Base-by-base conservation (phyloP, 1,139 yeast genomes). In the Insectozyma bohioensis region DNA sequence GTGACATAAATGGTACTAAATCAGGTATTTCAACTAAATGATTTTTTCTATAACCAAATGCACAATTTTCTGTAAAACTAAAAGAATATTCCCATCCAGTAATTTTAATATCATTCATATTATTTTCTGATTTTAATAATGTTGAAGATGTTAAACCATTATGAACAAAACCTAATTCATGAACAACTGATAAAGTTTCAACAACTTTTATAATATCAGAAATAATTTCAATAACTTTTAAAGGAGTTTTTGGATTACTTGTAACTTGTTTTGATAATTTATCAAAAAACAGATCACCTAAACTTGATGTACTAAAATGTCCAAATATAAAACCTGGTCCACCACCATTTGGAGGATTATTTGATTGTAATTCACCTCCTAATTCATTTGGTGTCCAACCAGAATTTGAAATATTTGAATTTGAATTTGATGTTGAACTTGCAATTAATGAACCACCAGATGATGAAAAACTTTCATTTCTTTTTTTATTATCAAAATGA, bases 81-180 rank as follows among this genome's bases (percentile, higher is more conserved):
- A 73, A 75, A 19, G 68, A 50, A 43, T 70, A 74, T 41, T 74
- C 80, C 75, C 78, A 75, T 2, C 78, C 77, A 0, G 66, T 56
- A 8, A 75, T 48, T 28, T 53, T 63, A 2, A 73, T 58, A 20
- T 65, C 59, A 20, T 48, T 47, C 12, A 41, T 37, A 22, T 43
- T 28, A 11, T 51, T 46, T 13, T 54, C 57, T 3, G 61, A 49
- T 28, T 53, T 56, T 12, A 71, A 47, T 2, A 75, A 60, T 24
- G 59, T 55, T 14, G 56, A 51, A 6, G 71, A 50, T 0, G 74
- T 68, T 23, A 75, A 47, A 0, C 78, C 75, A 43, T 75, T 74
- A 44, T 73, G 78, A 4, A 74, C 74, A 27, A 74, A 51, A 1
- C 76, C 73, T 27, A 56, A 46, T 12, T 59, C 58, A 47, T 75